Base-by-base conservation (phyloP, 495 filamentous ascomycete genomes). In the Astrothelium subdiscretum region DNA sequence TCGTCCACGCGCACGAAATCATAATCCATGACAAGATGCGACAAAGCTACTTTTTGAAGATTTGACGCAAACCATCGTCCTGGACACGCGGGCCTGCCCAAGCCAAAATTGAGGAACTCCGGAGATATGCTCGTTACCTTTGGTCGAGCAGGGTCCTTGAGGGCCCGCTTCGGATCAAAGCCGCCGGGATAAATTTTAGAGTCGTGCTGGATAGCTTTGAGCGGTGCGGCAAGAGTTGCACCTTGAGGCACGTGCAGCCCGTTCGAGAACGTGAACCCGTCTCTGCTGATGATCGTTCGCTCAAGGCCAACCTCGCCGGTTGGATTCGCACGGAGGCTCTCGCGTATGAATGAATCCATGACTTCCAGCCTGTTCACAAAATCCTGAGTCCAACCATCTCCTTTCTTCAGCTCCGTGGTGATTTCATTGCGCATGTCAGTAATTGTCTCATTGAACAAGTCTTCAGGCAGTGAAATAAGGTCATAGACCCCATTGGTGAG, bases 51-150 rank as follows among this genome's bases (percentile, higher is more conserved):
- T 71, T 77, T 77, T 22, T 78, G 65, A 71, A 75, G 73, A 43
- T 62, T 69, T 5, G 72, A 61, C 2, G 75, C 75, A 65, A 79
- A 79, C 68, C 76, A 77, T 1, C 77, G 69, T 0, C 77, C 77
- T 1, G 76, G 76, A 54, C 77, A 61, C 26, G 59, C 40, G 15
- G 27, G 24, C 32, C 32, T 10, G 22, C 40, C 35, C 22, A 48
- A 40, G 18, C 59, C 59, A 32, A 61, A 61, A 20, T 26, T 31
- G 35, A 61, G 59, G 24, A 61, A 61, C 8, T 40, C 52, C 8
- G 42, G 42, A n/a, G 42, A 48, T 18, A 48, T 48, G 42, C 20
- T n/a, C 13, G 42, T 48, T n/a, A 48, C 20, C 42, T 48, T 48
- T 48, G 42, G 42, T 10, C 20, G 42, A 10, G 13, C 42, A 18